These are phyloP conservation scores for Prunus dulcis DNA, from an alignment of 306 rosid genomes.

Conservation along the genomic window DNA sequence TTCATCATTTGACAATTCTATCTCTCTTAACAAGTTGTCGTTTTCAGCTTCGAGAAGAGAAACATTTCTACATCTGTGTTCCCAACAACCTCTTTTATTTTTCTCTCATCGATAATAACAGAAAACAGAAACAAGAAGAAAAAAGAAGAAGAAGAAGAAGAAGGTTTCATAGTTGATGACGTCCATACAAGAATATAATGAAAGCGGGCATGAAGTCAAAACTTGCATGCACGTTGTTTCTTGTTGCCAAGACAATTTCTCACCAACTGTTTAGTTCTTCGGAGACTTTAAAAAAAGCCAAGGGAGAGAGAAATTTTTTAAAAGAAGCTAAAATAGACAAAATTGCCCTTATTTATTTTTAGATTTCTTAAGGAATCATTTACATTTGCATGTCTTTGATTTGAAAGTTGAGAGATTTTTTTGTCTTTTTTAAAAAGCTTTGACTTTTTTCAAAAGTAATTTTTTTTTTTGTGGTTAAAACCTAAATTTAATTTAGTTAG, in stretches of 20 bases:
- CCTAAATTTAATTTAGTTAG: too few species aligned
- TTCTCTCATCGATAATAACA: not conserved
- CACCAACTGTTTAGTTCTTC: not conserved
- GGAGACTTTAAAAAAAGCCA: too few species aligned
- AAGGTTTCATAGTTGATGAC: not conserved
- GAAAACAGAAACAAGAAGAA: not conserved
- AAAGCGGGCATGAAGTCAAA: not conserved
- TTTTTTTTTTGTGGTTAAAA: too few species aligned
- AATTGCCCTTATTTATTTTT: too few species aligned
- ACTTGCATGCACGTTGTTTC: not conserved
- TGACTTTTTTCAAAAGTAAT: too few species aligned
- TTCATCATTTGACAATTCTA: not conserved
- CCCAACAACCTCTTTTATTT: not conserved
- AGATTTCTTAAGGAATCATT: rapidly evolving
- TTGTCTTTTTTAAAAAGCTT: too few species aligned
- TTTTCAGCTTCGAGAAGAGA: not conserved
- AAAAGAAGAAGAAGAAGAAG: too few species aligned
- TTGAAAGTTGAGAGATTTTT: too few species aligned
- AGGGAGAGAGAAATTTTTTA: too few species aligned
- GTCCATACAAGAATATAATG: not conserved
- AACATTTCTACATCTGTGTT: not conserved
- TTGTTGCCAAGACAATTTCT: not conserved
- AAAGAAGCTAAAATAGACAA: too few species aligned
- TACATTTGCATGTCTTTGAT: too few species aligned
- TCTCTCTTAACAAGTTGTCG: not conserved